Evolutionary conservation across 768 basidiomycete genomes (phyloP), one percentile per base, ranked within the genome.

Genomic region (Sporobolomyces pararoseus): DNA sequence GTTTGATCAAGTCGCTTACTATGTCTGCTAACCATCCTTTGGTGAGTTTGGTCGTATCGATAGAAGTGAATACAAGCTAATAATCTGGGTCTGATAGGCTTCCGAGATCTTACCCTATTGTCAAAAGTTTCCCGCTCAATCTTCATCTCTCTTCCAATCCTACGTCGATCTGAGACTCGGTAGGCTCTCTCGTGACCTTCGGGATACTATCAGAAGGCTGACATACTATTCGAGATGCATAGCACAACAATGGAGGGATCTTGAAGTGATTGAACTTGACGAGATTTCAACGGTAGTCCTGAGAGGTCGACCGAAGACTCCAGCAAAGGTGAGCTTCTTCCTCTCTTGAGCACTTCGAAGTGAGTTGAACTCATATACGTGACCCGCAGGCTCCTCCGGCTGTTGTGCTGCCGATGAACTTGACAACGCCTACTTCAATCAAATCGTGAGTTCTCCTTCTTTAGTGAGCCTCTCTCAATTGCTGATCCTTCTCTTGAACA

Each of bases 181-280:
- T 73, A 44, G 25, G 27, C 29, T 13, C 25, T 7, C 32, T n/a
- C 21, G 12, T 4, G 3, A 16, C 37, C 21, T 27, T 3, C 29
- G 32, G 34, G 0, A 52, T 13, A 29, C 1, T 5, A 0, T 35
- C 6, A 0, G 27, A 25, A 25, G 27, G 23, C 39, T n/a, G 49
- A 32, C n/a, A 23, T 25, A 32, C 21, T 32, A 49, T 17, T 27
- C 5, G 53, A 7, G 34, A 7, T 9, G 16, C 6, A 35, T 23
- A 73, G 72, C 72, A 19, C 72, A 73, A 47, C 58, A 62, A 49
- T 73, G 72, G 72, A 51, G 34, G 21, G 67, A 69, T 27, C 32
- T 73, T 39, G 50, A 63, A 39, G 72, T 69, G 34, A 35, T 73
- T 4, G 72, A 74, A 21, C 57, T 73, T 4, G 61, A 53, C 6